Evolutionary conservation across 371 early-diverging fungal species (phyloP).

Genomic region (Lichtheimia hyalospora): DNA sequence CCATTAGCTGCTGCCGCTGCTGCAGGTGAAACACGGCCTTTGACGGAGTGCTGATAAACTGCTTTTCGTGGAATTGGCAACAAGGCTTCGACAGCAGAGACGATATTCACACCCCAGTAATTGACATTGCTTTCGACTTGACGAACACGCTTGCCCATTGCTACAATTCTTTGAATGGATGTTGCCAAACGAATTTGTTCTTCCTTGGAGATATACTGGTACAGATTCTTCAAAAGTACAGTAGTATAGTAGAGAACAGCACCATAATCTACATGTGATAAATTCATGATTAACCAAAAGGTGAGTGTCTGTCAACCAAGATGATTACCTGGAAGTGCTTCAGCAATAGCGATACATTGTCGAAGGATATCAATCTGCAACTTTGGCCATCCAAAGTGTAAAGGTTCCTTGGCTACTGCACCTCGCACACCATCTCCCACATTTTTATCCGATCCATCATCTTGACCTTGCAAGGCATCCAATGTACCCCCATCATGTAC

Average conservation of each 20-base stretch:
- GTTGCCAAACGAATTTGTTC: slow-evolving; percentile 73
- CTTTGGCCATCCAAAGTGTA: slow-evolving; percentile 72
- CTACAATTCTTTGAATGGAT: slow-evolving; percentile 55
- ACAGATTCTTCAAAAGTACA: slow-evolving; percentile 63
- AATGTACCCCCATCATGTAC: slow-evolving; percentile 50
- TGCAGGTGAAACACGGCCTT: neutral
- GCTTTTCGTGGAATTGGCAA: slow-evolving; percentile 45
- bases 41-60: slow-evolving; percentile 17
- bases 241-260: slow-evolving; percentile 66
- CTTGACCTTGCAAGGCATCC: slow-evolving; percentile 19
- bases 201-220: slow-evolving; percentile 58
- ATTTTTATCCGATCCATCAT: slow-evolving; percentile 5
- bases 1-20: slow-evolving; percentile 25
- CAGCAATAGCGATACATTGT: slow-evolving; percentile 74
- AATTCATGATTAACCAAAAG: neutral
- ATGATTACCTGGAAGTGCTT: slow-evolving; percentile 62
- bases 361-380: slow-evolving; percentile 76
- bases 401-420: slow-evolving; percentile 20
- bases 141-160: slow-evolving; percentile 37
- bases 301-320: neutral
- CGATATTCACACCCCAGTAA: slow-evolving; percentile 53
- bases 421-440: slow-evolving; percentile 19
- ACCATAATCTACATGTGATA: slow-evolving; percentile 47
- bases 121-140: slow-evolving; percentile 37
- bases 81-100: slow-evolving; percentile 36